Base-by-base conservation (phyloP, 805 yeast species). In the Monosporozyma siamensis region DNA sequence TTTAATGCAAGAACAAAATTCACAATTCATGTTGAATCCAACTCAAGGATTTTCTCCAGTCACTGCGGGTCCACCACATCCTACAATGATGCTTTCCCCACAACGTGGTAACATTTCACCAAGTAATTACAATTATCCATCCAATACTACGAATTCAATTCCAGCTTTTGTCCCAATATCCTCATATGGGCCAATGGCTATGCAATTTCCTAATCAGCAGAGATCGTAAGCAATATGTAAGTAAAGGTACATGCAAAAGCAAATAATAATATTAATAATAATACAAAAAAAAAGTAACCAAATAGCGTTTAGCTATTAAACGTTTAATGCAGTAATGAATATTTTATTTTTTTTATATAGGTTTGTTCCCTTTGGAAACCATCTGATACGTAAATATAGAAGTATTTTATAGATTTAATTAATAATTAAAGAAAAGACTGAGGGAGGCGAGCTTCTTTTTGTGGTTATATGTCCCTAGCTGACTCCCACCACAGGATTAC, bases 1-100 rank as follows among this genome's bases (percentile, higher is more conserved):
- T 18, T 40, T 56, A 43, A 43, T 55, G 34, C 51, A 48, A 8
- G 59, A 55, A 36, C 54, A 55, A 30, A 41, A 35, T 26, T 44
- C 35, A 18, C 35, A 32, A 32, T 32, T 32, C 10, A 32, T 32
- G 24, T 32, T 17, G 8, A 32, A 32, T 20, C 35, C 10, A 10
- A 2, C 23, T 10, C 35, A 32, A 18, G 35, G 35, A 3, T 32
- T 32, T 11, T 18, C 35, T 18, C 14, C 20, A 30, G 11, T 30
- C 8, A 22, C 22, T 32, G 5, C n/a, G 4, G 35, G 14, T 9
- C 14, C 35, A 7, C 21, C 35, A 18, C 35, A 32, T 32, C 35
- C 35, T 11, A 15, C 23, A 9, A 32, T 32, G 35, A 17, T 32
- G 22, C 18, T 32, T 15, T 18, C 35, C 4, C 35, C 35, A 32